Evolutionary conservation across 2,329 filamentous ascomycete species (phyloP), one percentile per base, ranked within the genome.

Genomic region (Daldinia eschscholtzii): DNA sequence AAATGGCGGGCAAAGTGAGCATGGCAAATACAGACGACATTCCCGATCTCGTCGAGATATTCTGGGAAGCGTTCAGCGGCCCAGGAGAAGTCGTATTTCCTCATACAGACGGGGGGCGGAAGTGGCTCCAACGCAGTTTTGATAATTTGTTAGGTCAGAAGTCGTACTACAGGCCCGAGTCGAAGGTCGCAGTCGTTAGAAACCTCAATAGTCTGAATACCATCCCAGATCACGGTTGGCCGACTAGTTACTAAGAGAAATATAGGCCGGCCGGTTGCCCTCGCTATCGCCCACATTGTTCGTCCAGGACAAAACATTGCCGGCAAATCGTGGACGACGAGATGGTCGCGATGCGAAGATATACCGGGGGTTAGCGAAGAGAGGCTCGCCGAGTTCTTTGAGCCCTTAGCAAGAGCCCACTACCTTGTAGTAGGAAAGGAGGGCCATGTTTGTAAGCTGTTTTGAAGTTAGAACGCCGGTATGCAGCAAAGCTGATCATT

Each of bases 371-470:
- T 76, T 13, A 72, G 57, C 57, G 71, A 73, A 63, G 64, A 73
- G 33, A 58, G 66, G 42, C 70, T 76, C 4, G 65, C 69, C 4
- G 67, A 46, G 7, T 76, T 72, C 70, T 75, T 74, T 35, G 74
- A 75, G 65, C 73, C 73, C 6, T 48, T 72, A n/a, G 72, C 69
- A 18, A 70, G 53, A 65, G 73, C 70, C 13, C 74, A 76, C 33
- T 68, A 75, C 35, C 59, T 75, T 20, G 69, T 73, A 13, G 57
- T 74, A 9, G 72, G 73, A 39, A 73, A 73, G 35, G 67, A 74
- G 61, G 75, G 70, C 2, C 74, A 75, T 20, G 69, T 76, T 28
- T 76, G 75, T 75, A 72, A 37, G 73, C 67, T n/a, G n/a, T 33
- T 23, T 6, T 5, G 28, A 4, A 30, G 2, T 3, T 20, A 10